These are phyloP conservation scores for Herpetomonas tarakana DNA, from an alignment of 208 protist genomes.

Conservation along the genomic window DNA sequence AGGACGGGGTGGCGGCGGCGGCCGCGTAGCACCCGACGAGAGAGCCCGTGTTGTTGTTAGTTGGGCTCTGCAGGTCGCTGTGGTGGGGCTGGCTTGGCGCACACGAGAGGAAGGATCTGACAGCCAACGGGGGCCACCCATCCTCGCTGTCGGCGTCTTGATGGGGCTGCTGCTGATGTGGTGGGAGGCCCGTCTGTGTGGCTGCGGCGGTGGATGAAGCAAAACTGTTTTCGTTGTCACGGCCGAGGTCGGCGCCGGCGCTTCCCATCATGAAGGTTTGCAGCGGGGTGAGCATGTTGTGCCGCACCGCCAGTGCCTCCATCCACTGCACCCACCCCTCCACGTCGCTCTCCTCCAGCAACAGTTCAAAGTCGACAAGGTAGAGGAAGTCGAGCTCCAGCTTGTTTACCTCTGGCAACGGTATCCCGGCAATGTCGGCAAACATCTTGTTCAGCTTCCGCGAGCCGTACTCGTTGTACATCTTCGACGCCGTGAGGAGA, in stretches of 20 bases:
- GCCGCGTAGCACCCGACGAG: background rate
- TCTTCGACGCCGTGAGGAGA: slow-evolving; percentile 79
- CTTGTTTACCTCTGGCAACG: slow-evolving; percentile 51
- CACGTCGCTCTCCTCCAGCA: slow-evolving; percentile 73
- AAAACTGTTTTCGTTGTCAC: too few species aligned
- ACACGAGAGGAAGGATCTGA: too few species aligned
- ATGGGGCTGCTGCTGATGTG: too few species aligned
- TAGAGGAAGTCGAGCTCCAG: slow-evolving; percentile 87
- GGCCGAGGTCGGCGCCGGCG: slow-evolving; percentile 6
- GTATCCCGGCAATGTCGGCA: slow-evolving; percentile 47
- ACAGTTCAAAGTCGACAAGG: slow-evolving; percentile 75
- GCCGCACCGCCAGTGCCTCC: slow-evolving; percentile 51
- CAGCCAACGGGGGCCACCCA: too few species aligned
- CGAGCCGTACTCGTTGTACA: slow-evolving; percentile 75
- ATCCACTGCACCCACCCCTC: slow-evolving; percentile 77
- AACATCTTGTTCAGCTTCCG: slow-evolving; percentile 53
- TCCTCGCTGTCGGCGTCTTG: too few species aligned
- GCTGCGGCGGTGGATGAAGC: background rate
- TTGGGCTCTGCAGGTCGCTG: background rate
- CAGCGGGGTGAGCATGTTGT: slow-evolving; percentile 46
- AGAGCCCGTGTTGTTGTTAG: too few species aligned
- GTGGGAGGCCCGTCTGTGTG: background rate
- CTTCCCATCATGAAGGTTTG: slow-evolving; percentile 46
- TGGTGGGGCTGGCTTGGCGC: background rate
- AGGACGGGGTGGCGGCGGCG: background rate